Base-by-base conservation (phyloP, 2,329 filamentous ascomycete genomes). In the Aaosphaeria pasadenensis region DNA sequence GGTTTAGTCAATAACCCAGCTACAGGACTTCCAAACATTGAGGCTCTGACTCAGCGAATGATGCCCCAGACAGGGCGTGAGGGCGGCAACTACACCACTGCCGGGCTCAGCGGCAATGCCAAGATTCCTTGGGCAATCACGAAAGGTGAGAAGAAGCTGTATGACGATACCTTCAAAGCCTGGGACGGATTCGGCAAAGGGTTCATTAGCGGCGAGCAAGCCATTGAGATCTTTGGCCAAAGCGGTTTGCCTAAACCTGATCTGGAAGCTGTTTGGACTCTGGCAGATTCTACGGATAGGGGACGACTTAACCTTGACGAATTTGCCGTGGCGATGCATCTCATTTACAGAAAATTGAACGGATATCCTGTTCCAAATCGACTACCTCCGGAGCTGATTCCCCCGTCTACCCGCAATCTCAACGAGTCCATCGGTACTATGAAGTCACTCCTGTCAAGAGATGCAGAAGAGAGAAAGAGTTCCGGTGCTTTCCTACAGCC, bases 61-160 rank as follows among this genome's bases (percentile, higher is more conserved):
- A 97, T 99, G 92, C 94, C 94, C 24, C 92, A 99, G 66, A 84
- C 89, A 58, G 94, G 94, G 40, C 87, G 94, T 33, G 94, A 97
- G 71, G 53, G 54, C 28, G 81, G 85, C 28, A 88, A 87, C 29
- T 97, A 88, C 61, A 95, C 89, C 6, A 92, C 91, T 1, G 84
- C 87, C 49, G 92, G 92, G 5, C 79, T 99, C 7, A 86, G 90
- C 54, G 94, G 94, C 45, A 97, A 95, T 72, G 94, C 94, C 1
- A 92, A 90, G 6, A 92, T 99, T 63, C 94, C 94, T 0, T 99
- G 94, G 94, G 91, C 94, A 11, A 94, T 99, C 51, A 99, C 94
- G 4, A 99, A 99, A 70, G 91, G 96, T 54, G 94, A 99, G 72
- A 99, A 99, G 78, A 92, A 88, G 52, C 87, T 95, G 54, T 99